These are phyloP conservation scores for Aspergillus asperescens DNA, from an alignment of 495 filamentous ascomycete species.

Conservation along the genomic window DNA sequence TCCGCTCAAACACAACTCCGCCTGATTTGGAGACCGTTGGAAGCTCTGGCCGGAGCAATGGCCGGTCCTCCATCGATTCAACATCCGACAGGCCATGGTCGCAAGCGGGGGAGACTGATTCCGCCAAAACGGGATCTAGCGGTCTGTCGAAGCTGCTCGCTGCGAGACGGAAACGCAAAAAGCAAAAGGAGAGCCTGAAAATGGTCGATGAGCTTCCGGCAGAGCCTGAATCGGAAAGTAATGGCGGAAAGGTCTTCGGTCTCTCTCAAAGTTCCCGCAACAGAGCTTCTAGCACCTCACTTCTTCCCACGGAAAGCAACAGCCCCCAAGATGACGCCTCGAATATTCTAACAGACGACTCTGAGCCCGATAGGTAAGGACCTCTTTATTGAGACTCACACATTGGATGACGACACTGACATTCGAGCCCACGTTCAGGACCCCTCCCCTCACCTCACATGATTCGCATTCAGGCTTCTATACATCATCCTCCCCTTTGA, in stretches of 20 bases:
- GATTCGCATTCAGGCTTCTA: slow-evolving; percentile 75
- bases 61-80: slow-evolving; percentile 42
- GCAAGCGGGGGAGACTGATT: slow-evolving; percentile 38
- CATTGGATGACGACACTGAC: slow-evolving; percentile 13
- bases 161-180: slow-evolving; percentile 41
- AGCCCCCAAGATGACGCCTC: slow-evolving; percentile 32
- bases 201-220: slow-evolving; percentile 24
- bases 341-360: slow-evolving; percentile 64
- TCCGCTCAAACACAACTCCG: slow-evolving; percentile 31
- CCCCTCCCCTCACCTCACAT: slow-evolving; percentile 62
- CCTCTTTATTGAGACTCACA: neutral
- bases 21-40: slow-evolving; percentile 33
- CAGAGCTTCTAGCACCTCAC: slow-evolving; percentile 21
- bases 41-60: slow-evolving; percentile 36
- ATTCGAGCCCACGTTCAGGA: slow-evolving; percentile 29
- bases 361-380: slow-evolving; percentile 64
- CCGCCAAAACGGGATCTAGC: slow-evolving; percentile 34
- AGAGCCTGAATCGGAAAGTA: slow-evolving; percentile 16
- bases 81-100: slow-evolving; percentile 39
- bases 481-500: slow-evolving; percentile 75
- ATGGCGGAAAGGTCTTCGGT: slow-evolving; percentile 11
- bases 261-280: slow-evolving; percentile 20
- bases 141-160: slow-evolving; percentile 52
- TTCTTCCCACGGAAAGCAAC: slow-evolving; percentile 28
- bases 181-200: slow-evolving; percentile 35